Conservation (phyloP, 2,329 filamentous ascomycete genomes). For the Graphilbum sp. region DNA sequence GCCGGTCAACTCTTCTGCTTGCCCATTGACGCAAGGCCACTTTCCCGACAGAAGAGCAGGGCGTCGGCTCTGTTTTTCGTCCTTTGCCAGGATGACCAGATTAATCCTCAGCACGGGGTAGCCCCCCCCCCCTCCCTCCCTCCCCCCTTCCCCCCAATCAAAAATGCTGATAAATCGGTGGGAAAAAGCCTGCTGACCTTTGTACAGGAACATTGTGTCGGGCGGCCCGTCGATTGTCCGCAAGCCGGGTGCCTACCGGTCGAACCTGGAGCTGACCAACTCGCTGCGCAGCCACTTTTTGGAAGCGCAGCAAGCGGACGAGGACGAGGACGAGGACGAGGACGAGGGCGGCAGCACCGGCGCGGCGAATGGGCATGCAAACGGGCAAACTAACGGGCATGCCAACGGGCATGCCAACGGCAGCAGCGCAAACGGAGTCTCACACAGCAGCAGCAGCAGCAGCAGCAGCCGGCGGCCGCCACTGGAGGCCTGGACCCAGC, state of each 20-base stretch:
- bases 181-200: slow-evolving; percentile 29
- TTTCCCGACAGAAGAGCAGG: too few relatives aligned
- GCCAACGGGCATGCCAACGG: slow-evolving; percentile 12
- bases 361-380: slow-evolving; percentile 3
- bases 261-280: slow-evolving; percentile 84
- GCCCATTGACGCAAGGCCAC: too few relatives aligned
- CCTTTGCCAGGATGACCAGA: slow-evolving; percentile 1
- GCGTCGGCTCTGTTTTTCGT: background rate
- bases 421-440: slow-evolving; percentile 1
- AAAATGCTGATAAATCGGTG: too few relatives aligned
- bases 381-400: slow-evolving; percentile 11
- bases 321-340: slow-evolving; percentile 24
- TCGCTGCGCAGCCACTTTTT: slow-evolving; percentile 73
- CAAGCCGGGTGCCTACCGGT: slow-evolving; percentile 61
- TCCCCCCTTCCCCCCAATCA: too few relatives aligned
- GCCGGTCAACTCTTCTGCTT: too few relatives aligned
- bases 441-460: background rate
- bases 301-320: slow-evolving; percentile 41
- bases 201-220: slow-evolving; percentile 61
- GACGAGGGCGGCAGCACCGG: slow-evolving; percentile 1
- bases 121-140: too few relatives aligned
- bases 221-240: slow-evolving; percentile 71
- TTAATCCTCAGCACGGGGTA: slow-evolving; percentile 2
- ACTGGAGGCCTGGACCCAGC: slow-evolving; percentile 49
- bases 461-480: slow-evolving; percentile 15